Conservation (phyloP, 1,284 basidiomycete genomes). For the Rhodofomes roseus region DNA sequence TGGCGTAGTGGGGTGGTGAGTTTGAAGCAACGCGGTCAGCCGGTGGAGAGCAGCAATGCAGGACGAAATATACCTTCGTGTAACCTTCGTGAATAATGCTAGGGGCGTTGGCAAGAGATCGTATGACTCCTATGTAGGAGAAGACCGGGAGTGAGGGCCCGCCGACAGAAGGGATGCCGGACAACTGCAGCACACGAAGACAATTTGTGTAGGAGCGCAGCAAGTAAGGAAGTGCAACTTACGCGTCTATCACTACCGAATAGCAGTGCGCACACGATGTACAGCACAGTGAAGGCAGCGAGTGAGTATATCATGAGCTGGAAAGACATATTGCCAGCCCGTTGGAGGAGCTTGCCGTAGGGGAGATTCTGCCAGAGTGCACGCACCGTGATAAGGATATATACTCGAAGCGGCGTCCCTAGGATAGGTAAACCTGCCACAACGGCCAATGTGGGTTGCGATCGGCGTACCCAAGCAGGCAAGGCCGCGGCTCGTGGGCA, state of each 20-base stretch:
- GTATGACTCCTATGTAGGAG: constrained; percentile 31
- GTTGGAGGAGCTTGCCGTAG: too few relatives aligned
- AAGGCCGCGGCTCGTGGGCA: too few relatives aligned
- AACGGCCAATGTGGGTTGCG: too few relatives aligned
- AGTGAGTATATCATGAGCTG: too few relatives aligned
- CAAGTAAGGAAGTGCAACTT: not conserved
- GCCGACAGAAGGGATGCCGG: constrained; percentile 32
- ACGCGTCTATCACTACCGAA: not conserved
- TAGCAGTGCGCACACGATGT: not conserved
- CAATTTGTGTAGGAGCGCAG: not conserved
- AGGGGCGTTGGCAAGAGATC: constrained; percentile 28
- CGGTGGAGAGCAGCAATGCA: not conserved
- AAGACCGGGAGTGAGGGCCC: constrained; percentile 32
- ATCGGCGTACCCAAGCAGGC: too few relatives aligned
- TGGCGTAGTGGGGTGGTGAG: not conserved
- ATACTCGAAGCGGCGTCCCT: too few relatives aligned
- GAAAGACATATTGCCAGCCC: too few relatives aligned
- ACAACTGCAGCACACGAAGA: not conserved
- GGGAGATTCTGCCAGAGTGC: too few relatives aligned
- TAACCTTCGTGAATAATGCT: constrained; percentile 36
- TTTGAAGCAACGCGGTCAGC: not conserved
- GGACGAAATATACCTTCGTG: constrained; percentile 24
- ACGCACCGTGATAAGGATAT: too few relatives aligned
- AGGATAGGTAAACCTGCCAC: too few relatives aligned
- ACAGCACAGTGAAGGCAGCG: too few relatives aligned